Conservation (phyloP, 768 basidiomycete species). For the Leucocoprinus sp. region DNA sequence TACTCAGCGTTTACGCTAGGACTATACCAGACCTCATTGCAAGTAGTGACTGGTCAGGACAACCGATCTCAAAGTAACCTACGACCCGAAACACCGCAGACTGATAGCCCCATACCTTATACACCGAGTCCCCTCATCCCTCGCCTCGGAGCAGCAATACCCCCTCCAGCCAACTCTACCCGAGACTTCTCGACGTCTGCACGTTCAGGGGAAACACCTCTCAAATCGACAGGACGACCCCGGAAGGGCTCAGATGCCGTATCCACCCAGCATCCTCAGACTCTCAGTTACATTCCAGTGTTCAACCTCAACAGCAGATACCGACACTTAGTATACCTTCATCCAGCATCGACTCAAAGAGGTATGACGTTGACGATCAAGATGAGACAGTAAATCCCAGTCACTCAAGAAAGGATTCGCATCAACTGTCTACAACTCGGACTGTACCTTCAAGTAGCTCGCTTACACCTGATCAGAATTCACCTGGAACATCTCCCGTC, state of each 20-base stretch:
- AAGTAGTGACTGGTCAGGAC: slow-evolving; percentile 5
- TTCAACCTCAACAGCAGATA: slow-evolving; percentile 17
- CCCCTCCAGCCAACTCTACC: slow-evolving; percentile 17
- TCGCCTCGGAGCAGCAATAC: slow-evolving; percentile 11
- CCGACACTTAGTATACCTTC: slow-evolving; percentile 1
- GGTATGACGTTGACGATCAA: not conserved
- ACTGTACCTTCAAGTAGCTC: slow-evolving; percentile 3
- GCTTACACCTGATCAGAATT: slow-evolving; percentile 18
- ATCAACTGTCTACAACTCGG: slow-evolving; percentile 1
- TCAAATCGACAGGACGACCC: slow-evolving; percentile 25
- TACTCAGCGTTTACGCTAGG: slow-evolving; percentile 6
- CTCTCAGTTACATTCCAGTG: slow-evolving; percentile 16
- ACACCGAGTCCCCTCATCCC: slow-evolving; percentile 13
- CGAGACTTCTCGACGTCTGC: slow-evolving; percentile 18
- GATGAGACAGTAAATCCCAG: not conserved
- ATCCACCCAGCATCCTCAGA: slow-evolving; percentile 28
- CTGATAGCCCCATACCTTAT: slow-evolving; percentile 11
- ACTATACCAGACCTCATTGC: slow-evolving; percentile 9
- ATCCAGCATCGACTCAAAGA: not conserved
- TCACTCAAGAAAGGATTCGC: slow-evolving; percentile 7
- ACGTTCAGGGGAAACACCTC: slow-evolving; percentile 13
- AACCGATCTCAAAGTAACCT: slow-evolving; percentile 9
- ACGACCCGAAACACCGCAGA: slow-evolving; percentile 12
- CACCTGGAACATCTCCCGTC: slow-evolving; percentile 13
- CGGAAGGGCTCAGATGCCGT: slow-evolving; percentile 34